These are phyloP conservation scores for Flaveria robusta DNA, from an alignment of 129 eudicot genomes.

Conservation along the genomic window DNA sequence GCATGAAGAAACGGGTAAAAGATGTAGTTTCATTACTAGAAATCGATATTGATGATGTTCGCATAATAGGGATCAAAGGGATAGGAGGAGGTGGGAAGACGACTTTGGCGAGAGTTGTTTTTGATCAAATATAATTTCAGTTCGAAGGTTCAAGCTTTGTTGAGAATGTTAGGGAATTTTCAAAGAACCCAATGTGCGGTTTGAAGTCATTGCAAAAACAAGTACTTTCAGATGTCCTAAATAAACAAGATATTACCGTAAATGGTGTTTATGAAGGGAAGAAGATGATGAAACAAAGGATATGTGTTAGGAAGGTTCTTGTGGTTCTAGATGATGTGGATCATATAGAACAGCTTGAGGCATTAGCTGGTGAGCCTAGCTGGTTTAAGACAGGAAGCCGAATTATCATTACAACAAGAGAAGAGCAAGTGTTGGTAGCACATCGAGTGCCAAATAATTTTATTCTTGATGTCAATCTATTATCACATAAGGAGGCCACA, in stretches of 20 bases:
- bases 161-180: neutral
- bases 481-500: neutral
- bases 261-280: neutral
- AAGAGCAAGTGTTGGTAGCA: neutral
- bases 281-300: neutral
- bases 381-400: neutral
- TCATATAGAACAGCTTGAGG: neutral
- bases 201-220: neutral
- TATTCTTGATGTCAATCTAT: neutral
- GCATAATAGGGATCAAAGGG: neutral
- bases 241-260: neutral
- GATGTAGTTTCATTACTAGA: neutral
- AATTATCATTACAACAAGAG: neutral
- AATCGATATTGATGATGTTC: neutral
- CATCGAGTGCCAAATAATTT: neutral
- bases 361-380: neutral
- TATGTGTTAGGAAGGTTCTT: neutral
- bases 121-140: neutral
- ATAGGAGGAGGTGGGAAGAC: neutral
- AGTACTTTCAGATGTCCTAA: neutral
- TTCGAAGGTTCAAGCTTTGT: neutral
- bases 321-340: neutral
- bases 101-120: neutral
- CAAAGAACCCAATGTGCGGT: neutral
- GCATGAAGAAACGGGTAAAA: neutral